Conservation (phyloP, 2,329 filamentous ascomycete species). For the Botryosphaeria agaves region DNA sequence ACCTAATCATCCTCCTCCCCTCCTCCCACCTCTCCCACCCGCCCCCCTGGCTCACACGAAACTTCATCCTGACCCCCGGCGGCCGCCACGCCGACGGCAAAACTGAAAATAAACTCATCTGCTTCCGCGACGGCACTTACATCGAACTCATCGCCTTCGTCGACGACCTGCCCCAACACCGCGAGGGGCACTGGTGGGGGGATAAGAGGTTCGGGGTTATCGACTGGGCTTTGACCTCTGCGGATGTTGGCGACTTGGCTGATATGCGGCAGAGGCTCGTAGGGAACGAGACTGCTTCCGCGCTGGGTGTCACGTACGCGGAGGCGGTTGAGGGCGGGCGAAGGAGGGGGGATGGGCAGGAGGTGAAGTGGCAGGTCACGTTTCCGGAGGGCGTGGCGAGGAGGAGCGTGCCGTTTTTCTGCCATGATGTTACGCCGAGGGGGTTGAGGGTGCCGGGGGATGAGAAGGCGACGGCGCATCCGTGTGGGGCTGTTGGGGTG, state of each 20-base stretch:
- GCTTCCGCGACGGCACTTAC: conserved; percentile 47
- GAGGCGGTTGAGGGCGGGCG: conserved; percentile 36
- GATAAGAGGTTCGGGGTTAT: conserved; percentile 32
- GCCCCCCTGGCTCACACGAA: conserved; percentile 32
- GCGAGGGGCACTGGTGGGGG: conserved; percentile 41
- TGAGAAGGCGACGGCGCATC: conserved; percentile 25
- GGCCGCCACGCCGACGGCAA: conserved; percentile 42
- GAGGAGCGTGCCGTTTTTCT: conserved; percentile 46
- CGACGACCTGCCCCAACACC: conserved; percentile 22
- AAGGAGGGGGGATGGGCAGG: conserved; percentile 34
- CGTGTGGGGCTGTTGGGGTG: conserved; percentile 34
- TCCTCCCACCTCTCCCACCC: conserved; percentile 27
- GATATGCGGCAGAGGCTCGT: conserved; percentile 16
- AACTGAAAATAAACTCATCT: conserved; percentile 44
- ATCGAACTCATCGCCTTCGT: conserved; percentile 50
- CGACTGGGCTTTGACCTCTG: conserved; percentile 42
- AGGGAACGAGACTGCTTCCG: conserved; percentile 7
- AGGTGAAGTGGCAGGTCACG: conserved; percentile 42
- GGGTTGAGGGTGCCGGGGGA: conserved; percentile 35
- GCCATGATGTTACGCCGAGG: conserved; percentile 43
- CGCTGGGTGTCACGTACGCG: conserved; percentile 25
- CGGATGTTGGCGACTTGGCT: conserved; percentile 17
- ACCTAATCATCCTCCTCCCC: conserved; percentile 46
- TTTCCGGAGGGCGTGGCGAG: conserved; percentile 26
- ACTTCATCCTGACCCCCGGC: conserved; percentile 42